Base-by-base conservation (phyloP, 257 asterid species). In the Solanum sparsipilum region DNA sequence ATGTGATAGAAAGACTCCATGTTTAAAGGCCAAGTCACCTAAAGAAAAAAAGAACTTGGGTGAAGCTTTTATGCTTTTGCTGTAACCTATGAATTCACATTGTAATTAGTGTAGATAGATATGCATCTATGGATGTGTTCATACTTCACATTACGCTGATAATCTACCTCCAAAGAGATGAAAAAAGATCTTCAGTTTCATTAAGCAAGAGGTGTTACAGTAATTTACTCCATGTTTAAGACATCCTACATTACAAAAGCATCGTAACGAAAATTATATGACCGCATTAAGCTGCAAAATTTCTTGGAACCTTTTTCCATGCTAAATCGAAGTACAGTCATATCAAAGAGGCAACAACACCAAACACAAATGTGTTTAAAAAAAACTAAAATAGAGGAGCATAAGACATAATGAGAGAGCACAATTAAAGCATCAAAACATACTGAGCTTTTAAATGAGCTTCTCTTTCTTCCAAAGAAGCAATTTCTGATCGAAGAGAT, bases 401-500 rank as follows among this genome's bases (percentile, higher is more conserved):
- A 87, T 32, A 52, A 71, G n/a, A 74, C 36, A 56, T 16, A 46
- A 67, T 67, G 35, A 82, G 78, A 89, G 85, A 31, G 46, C 82
- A 65, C 87, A 88, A 41, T 6, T 20, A 89, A 83, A 48, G 18
- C 29, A 73, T 86, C 67, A 31, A 29, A 29, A 15, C 99, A 89
- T 91, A 97, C 99, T 89, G 98, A 67, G 99, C 98, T 92, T 95
- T 97, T 89, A 90, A 92, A 92, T 96, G 98, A 41, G 98, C 94
- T 90, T 94, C 98, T 85, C 98, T 94, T 90, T 96, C 99, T 91
- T 97, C 99, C 87, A 95, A 88, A 88, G 91, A 91, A 84, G 92
- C 90, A 88, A 97, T 91, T 91, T 97, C 99, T 16, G 99, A 97
- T 84, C 98, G 98, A 68, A 97, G 98, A 89, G 99, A 96, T 89